Evolutionary conservation across 345 rosid species (phyloP), one percentile per base, ranked within the genome.

Genomic region (Abelmoschus esculentus): DNA sequence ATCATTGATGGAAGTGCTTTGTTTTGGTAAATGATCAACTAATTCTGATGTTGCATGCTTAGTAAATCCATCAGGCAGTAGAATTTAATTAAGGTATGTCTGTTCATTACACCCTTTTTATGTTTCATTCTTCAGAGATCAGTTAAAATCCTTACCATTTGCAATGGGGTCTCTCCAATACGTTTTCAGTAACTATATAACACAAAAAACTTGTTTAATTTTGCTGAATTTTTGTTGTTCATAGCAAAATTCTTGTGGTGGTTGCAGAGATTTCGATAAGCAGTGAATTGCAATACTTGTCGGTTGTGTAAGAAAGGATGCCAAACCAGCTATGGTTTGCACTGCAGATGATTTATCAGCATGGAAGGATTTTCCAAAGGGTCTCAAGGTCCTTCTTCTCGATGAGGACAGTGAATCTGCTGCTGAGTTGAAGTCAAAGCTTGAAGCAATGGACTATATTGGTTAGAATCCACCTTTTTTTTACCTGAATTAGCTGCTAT

Each of bases 261-360:
- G 53, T 11, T 74, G 78, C 77, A 81, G 85, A 74, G 66, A 65
- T 78, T 7, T 71, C 53, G 3, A 47, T 46, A 19, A 75, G 73
- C 66, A 9, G 66, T 66, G 76, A 70, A 53, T 69, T 49, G 66
- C 78, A 61, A 80, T 66, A 69, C 67, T 68, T 68, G 79, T 77
- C 31, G 77, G 83, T 72, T 76, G 85, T 90, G 83, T 90, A 87
- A 78, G 86, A 87, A 89, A 87, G 82, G 86, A 92, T 95, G 99
- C 98, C 85, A 86, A 90, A 81, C 88, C 88, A 95, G 89, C 92
- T 82, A 92, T 95, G 98, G 92, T 92, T 82, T 79, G 83, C 84
- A 87, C 96, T 32, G 36, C 36, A 87, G 74, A 84, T 74, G 92
- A 91, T 78, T 80, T 91, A 74, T 91, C 92, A 75, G 86, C 76